phyloP scores from a whole-genome alignment of 306 rosid species.

The Macrotyloma uniflorum region DNA sequence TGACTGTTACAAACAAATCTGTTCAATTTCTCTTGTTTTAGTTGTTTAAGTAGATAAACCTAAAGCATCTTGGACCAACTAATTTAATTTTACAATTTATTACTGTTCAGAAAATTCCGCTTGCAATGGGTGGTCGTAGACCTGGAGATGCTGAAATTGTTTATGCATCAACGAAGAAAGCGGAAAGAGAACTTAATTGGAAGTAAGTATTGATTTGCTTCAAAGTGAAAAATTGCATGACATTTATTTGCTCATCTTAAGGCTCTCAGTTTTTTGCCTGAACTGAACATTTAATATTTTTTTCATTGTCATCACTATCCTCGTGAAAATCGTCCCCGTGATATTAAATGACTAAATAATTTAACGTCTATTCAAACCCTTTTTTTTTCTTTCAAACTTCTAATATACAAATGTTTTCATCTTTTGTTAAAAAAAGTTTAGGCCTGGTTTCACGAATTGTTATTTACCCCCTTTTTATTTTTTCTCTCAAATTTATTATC shows the following conservation, averaged over 20 bases:
- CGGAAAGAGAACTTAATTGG: slow-evolving; percentile 82
- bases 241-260: not conserved
- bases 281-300: not conserved
- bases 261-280: not conserved
- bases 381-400: not conserved
- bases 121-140: slow-evolving; percentile 71
- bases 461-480: not conserved
- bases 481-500: slow-evolving; percentile 30
- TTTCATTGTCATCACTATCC: not conserved
- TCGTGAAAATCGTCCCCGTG: not conserved
- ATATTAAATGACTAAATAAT: not conserved
- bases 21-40: slow-evolving; percentile 23
- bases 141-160: slow-evolving; percentile 92
- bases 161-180: slow-evolving; percentile 87
- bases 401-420: not conserved
- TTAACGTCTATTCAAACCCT: not conserved
- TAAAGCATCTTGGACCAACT: slow-evolving; percentile 16
- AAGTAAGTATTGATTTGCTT: slow-evolving; percentile 56
- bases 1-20: not conserved
- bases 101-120: slow-evolving; percentile 76
- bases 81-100: not conserved
- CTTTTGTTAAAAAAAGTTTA: not conserved
- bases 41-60: slow-evolving; percentile 11
- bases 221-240: not conserved
- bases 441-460: not conserved